Base-by-base conservation (phyloP, 116 monocot genomes). In the Trichopus zeylanicus region DNA sequence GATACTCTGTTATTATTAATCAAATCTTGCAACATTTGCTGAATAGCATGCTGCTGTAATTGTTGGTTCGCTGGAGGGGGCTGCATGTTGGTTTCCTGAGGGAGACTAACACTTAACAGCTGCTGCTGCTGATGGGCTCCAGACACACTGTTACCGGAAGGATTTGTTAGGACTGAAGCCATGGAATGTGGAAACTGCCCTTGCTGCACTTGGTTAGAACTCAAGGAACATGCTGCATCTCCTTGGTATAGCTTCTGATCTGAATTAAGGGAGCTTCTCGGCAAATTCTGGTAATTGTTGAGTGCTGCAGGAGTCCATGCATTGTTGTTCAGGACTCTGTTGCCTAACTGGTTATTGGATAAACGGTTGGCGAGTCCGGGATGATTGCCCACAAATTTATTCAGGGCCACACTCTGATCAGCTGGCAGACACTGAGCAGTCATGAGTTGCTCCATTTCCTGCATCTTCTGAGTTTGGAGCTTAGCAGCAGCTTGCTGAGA, bases 11-110 rank as follows among this genome's bases (percentile, higher is more conserved):
- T 81, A 62, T 69, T 84, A 46, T 52, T 72, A 65, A 83, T 79
- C 61, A 73, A 72, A 37, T 87, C 87, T 38, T 87, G 91, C 55
- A 88, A 73, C 66, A 86, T 30, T 53, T 90, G 97, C 31, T 84
- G 91, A 35, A 87, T 67, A 2, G 61, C 75, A 33, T 87, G 91
- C 23, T 97, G 87, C 67, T 84, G 87, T 31, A 79, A 30, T 21
- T 78, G 62, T 47, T 81, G 78, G 35, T 72, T 80, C 3, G 33
- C 71, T 21, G 81, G 78, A 13, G 69, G 62, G 24, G 64, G 1
- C 26, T 70, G 77, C 20, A 46, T 22, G 53, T 66, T 78, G 32
- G 71, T 82, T 32, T 67, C 77, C 19, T 68, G 64, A 8, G 59
- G 38, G 16, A 48, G 37, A 51, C 35, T n/a, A n/a, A n/a, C 16